Evolutionary conservation across 2,329 filamentous ascomycete genomes (phyloP).

Genomic region (Alternaria solani): DNA sequence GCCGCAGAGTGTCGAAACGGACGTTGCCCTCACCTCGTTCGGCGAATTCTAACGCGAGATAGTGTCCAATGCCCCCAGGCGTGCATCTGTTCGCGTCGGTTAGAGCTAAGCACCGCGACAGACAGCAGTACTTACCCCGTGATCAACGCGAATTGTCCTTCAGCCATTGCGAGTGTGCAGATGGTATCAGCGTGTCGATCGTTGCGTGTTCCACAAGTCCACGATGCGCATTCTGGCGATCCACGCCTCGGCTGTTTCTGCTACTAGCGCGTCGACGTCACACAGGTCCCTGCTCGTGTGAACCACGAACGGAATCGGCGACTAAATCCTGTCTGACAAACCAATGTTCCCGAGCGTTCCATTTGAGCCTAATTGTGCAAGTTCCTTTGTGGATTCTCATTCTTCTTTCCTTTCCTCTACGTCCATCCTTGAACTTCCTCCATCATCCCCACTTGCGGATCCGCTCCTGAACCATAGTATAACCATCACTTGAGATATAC

Average conservation of each 20-base stretch:
- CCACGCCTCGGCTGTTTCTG: neutral
- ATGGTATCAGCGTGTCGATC: neutral
- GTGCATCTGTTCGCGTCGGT: constrained; percentile 53
- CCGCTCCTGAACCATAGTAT: neutral
- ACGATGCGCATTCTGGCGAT: constrained; percentile 3
- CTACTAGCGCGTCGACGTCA: constrained; percentile 14
- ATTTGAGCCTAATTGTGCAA: neutral
- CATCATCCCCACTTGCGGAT: neutral
- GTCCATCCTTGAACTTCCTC: neutral
- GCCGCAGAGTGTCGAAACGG: neutral
- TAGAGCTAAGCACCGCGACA: neutral
- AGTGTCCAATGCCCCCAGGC: constrained; percentile 66
- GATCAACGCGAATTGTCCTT: constrained; percentile 45
- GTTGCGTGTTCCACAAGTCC: neutral
- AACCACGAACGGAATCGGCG: neutral
- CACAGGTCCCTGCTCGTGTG: neutral
- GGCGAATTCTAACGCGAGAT: constrained; percentile 66
- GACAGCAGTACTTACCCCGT: constrained; percentile 43
- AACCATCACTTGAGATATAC: neutral
- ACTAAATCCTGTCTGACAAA: neutral
- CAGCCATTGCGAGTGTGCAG: constrained; percentile 19
- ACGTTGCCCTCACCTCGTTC: constrained; percentile 43
- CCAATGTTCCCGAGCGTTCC: neutral
- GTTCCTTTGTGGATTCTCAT: neutral
- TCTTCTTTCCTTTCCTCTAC: neutral